Conservation (phyloP, 768 basidiomycete genomes). For the Leccinum subgranulosum region DNA sequence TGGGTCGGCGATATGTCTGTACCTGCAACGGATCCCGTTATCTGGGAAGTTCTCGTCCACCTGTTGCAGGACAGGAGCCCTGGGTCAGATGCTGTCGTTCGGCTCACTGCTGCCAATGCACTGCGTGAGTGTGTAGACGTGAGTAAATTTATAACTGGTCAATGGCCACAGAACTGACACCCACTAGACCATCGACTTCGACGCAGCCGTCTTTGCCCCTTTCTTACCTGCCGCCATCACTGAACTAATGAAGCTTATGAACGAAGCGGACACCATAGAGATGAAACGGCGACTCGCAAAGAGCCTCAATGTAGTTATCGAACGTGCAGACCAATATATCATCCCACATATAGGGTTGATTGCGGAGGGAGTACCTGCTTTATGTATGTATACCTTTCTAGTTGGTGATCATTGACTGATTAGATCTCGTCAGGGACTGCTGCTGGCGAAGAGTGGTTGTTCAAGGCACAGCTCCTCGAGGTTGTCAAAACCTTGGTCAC, state of each 20-base stretch:
- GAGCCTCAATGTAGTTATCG: slow-evolving; percentile 68
- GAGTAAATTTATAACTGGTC: slow-evolving; percentile 30
- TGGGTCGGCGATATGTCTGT: slow-evolving; percentile 74
- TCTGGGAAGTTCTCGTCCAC: slow-evolving; percentile 82
- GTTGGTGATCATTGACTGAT: slow-evolving; percentile 3
- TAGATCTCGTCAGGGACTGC: slow-evolving; percentile 51
- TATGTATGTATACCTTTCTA: slow-evolving; percentile 52
- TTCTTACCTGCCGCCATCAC: slow-evolving; percentile 58
- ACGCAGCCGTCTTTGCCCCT: slow-evolving; percentile 61
- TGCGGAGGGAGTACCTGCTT: slow-evolving; percentile 57
- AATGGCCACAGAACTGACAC: slow-evolving; percentile 6
- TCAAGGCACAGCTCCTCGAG: slow-evolving; percentile 67
- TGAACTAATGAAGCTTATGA: slow-evolving; percentile 68
- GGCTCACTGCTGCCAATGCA: slow-evolving; percentile 79
- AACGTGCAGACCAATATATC: slow-evolving; percentile 53
- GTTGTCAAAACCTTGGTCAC: slow-evolving; percentile 68
- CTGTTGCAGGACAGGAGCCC: slow-evolving; percentile 66
- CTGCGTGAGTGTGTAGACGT: slow-evolving; percentile 85
- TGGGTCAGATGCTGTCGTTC: slow-evolving; percentile 80
- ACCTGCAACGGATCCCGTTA: slow-evolving; percentile 52
- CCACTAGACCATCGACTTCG: slow-evolving; percentile 60
- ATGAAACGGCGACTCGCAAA: slow-evolving; percentile 71
- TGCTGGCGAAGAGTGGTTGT: slow-evolving; percentile 65
- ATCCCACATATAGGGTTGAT: slow-evolving; percentile 61
- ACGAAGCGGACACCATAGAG: slow-evolving; percentile 72